Conservation (phyloP, 805 yeast species). For the Spathaspora gorwiae region DNA sequence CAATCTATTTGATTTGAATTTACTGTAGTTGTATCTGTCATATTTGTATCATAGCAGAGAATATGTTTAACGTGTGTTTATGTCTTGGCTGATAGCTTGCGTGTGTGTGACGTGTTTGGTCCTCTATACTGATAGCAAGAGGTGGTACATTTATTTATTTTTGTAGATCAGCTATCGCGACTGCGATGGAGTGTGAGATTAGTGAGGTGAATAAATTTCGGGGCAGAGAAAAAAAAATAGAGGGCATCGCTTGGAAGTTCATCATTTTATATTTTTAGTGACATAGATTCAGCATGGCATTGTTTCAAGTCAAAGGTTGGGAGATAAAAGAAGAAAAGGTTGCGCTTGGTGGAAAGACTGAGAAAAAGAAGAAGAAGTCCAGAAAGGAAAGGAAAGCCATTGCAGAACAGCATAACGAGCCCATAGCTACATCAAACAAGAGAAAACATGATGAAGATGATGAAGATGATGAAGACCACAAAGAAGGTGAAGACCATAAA, state of each 20-base stretch:
- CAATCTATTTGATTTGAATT: conserved; percentile 16
- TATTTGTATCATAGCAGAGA: neutral
- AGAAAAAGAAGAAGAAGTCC: conserved; percentile 23
- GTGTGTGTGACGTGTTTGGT: too few relatives aligned
- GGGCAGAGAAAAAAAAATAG: too few relatives aligned
- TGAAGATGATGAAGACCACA: neutral
- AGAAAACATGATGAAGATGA: conserved; percentile 4
- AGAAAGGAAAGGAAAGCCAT: conserved; percentile 15
- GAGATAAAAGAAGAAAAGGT: conserved; percentile 52
- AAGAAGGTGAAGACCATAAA: conserved; percentile 1
- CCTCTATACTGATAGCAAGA: too few relatives aligned
- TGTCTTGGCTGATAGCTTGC: too few relatives aligned
- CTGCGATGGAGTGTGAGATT: too few relatives aligned
- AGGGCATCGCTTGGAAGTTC: too few relatives aligned
- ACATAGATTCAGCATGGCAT: conserved; percentile 42
- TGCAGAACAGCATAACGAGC: conserved; percentile 6
- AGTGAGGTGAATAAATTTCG: too few relatives aligned
- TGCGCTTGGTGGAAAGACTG: conserved; percentile 36
- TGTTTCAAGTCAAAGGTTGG: conserved; percentile 85
- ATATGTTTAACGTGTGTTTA: too few relatives aligned
- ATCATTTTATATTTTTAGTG: too few relatives aligned
- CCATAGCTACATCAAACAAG: conserved; percentile 3
- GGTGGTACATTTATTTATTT: too few relatives aligned
- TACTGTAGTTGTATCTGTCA: neutral
- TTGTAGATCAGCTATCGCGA: too few relatives aligned